Conservation (phyloP, 2,329 filamentous ascomycete species). For the Ophiostoma himal-ulmi region DNA sequence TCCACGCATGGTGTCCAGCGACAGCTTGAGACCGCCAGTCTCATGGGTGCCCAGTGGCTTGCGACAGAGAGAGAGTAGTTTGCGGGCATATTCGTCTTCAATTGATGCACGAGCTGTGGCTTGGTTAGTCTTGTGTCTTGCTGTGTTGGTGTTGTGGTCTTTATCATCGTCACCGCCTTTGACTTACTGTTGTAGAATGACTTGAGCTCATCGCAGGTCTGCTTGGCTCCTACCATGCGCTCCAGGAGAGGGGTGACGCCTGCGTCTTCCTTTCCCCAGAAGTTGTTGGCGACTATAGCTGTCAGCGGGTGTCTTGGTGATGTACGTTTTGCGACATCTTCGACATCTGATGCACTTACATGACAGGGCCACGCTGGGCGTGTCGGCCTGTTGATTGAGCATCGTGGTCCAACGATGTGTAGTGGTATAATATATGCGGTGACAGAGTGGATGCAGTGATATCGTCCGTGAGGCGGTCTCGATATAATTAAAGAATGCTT, state of each 20-base stretch:
- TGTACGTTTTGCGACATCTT: too few species aligned
- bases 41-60: conserved; percentile 89
- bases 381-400: conserved; percentile 25
- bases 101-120: conserved; percentile 73
- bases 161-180: not conserved
- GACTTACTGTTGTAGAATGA: conserved; percentile 73
- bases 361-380: conserved; percentile 27
- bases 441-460: not conserved
- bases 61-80: conserved; percentile 75
- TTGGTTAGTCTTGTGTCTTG: not conserved
- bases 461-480: not conserved
- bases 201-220: conserved; percentile 88
- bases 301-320: not conserved
- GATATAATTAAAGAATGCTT: not conserved
- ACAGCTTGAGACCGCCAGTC: conserved; percentile 72
- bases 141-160: not conserved
- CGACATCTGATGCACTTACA: conserved; percentile 22
- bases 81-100: conserved; percentile 93
- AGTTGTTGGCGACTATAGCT: conserved; percentile 85
- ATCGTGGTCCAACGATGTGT: conserved; percentile 20
- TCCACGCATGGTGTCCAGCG: conserved; percentile 78
- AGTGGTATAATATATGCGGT: not conserved
- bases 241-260: conserved; percentile 86
- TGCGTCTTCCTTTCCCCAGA: conserved; percentile 98
- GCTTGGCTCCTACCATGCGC: conserved; percentile 91